Evolutionary conservation across 805 yeast species (phyloP).

Genomic region (Debaryomyces maramus): DNA sequence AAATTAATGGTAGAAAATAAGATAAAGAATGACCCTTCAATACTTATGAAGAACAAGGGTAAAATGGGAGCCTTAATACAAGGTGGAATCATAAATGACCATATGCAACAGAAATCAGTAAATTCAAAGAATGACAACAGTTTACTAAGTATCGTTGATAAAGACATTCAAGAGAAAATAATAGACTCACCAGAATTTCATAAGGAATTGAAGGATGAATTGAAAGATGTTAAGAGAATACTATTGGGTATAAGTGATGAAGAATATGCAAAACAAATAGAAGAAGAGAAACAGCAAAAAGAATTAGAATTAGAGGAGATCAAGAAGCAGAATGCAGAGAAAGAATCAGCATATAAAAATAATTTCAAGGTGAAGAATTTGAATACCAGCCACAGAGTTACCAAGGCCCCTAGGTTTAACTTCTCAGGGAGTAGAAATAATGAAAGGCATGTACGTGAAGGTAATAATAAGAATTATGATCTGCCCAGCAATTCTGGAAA

Average conservation of each 20-base stretch:
- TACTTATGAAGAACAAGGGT: constrained; percentile 49
- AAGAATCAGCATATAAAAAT: constrained; percentile 22
- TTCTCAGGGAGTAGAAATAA: constrained; percentile 5
- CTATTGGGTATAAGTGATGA: constrained; percentile 40
- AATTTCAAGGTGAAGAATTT: constrained; percentile 28
- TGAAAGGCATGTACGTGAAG: constrained; percentile 5
- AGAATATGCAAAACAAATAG: constrained; percentile 33
- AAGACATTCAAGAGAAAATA: constrained; percentile 44
- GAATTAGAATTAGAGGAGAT: constrained; percentile 11
- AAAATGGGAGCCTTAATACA: constrained; percentile 53
- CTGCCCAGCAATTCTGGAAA: background rate
- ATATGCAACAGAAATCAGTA: constrained; percentile 8
- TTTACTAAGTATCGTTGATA: constrained; percentile 42
- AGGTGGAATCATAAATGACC: constrained; percentile 44
- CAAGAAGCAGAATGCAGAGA: constrained; percentile 9
- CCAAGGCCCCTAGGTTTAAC: constrained; percentile 38
- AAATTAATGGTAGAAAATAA: constrained; percentile 46
- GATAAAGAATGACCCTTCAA: constrained; percentile 47
- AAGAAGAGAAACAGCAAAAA: constrained; percentile 17
- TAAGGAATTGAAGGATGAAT: constrained; percentile 27
- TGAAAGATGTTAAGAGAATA: constrained; percentile 33
- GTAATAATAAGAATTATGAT: constrained; percentile 3
- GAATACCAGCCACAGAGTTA: constrained; percentile 21
- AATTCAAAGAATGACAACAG: constrained; percentile 15
- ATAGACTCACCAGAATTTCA: constrained; percentile 44